Conservation (phyloP, 106 monocot genomes). For the Allium fistulosum region DNA sequence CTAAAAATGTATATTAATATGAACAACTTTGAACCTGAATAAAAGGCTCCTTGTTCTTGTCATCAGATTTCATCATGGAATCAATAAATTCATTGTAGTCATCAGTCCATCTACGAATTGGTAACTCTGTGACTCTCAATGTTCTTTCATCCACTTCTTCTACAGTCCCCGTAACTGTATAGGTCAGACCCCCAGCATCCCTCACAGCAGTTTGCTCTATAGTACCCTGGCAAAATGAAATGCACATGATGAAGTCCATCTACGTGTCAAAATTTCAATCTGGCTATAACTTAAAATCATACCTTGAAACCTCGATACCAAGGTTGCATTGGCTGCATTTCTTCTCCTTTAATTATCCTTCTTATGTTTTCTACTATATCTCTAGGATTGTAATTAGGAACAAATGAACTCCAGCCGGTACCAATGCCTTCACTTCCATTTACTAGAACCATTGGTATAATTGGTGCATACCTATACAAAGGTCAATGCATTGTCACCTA, state of each 20-base stretch:
- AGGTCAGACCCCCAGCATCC: conserved; percentile 56
- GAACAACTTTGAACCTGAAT: conserved; percentile 42
- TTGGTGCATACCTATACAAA: conserved; percentile 70
- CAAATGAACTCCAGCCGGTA: conserved; percentile 93
- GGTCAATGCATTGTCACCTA: background rate
- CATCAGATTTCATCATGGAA: conserved; percentile 66
- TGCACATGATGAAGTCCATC: background rate
- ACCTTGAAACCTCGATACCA: conserved; percentile 98
- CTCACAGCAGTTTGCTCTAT: conserved; percentile 73
- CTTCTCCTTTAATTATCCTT: conserved; percentile 68
- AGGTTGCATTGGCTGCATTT: conserved; percentile 75
- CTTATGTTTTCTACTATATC: conserved; percentile 79
- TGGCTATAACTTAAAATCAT: background rate
- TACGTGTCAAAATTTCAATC: background rate
- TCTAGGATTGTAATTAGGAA: conserved; percentile 94
- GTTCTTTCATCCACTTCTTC: conserved; percentile 64
- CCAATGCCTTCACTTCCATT: conserved; percentile 99
- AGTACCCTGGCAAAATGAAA: background rate
- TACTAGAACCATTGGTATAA: conserved; percentile 83
- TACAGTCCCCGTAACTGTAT: conserved; percentile 64
- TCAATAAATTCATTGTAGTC: conserved; percentile 82
- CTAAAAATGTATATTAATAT: background rate
- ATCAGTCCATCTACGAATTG: conserved; percentile 82
- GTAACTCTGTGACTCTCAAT: conserved; percentile 72
- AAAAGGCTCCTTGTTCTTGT: conserved; percentile 85